A percentile compares a stretch with the other conserved stretches of the same genome.
phyloP scores from a whole-genome alignment of 495 filamentous ascomycete species.

The Tuber melanosporum region DNA sequence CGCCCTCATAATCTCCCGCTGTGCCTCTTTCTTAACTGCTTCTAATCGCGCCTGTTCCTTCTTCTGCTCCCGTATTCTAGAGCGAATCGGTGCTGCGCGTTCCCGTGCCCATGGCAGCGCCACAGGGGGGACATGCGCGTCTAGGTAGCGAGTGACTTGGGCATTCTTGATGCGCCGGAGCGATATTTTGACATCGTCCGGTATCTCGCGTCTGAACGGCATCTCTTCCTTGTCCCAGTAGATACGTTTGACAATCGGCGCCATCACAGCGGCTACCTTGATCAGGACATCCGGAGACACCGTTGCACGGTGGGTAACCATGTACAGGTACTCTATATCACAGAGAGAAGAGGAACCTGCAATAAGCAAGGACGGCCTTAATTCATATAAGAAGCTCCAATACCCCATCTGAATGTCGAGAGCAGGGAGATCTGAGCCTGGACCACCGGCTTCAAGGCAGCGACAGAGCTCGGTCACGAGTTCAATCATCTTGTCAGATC shows the following conservation, averaged over 20 bases:
- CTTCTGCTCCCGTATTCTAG: fast-evolving
- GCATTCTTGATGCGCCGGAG: not conserved
- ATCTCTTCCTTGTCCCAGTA: not conserved
- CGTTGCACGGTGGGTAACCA: not conserved
- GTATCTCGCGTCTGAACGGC: not conserved
- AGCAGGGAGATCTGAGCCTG: not conserved
- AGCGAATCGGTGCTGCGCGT: fast-evolving
- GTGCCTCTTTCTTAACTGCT: not conserved
- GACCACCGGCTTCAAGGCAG: not conserved
- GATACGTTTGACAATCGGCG: not conserved
- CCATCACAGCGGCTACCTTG: not conserved
- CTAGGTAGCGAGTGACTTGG: not conserved
- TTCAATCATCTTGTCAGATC: not conserved
- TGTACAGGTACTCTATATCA: not conserved
- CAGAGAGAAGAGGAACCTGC: not conserved
- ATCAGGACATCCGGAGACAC: not conserved
- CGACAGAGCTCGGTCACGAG: not conserved
- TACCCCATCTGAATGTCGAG: not conserved
- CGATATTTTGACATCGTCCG: not conserved
- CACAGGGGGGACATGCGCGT: not conserved
- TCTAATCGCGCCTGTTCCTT: not conserved
- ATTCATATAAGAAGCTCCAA: not conserved
- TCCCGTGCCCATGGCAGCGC: not conserved
- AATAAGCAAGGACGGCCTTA: not conserved
- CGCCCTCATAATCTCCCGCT: not conserved